Conservation (phyloP, 257 asterid species). For the Nicotiana noctiflora region DNA sequence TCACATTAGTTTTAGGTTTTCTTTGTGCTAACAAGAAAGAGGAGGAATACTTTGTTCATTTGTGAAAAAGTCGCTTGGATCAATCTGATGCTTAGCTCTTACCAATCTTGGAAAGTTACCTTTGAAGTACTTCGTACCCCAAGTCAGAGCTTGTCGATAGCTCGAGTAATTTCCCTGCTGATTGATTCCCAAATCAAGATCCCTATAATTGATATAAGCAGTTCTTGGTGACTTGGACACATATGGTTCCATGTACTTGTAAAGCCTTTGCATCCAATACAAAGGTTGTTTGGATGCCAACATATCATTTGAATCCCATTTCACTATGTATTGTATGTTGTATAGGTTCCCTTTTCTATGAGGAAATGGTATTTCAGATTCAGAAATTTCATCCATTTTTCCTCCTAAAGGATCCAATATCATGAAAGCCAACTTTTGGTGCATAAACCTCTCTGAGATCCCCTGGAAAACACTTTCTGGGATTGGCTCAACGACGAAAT, state of each 20-base stretch:
- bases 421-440: slow-evolving; percentile 12
- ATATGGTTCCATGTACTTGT: slow-evolving; percentile 19
- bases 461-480: slow-evolving; percentile 12
- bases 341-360: slow-evolving; percentile 24
- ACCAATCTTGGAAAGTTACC: slow-evolving; percentile 17
- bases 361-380: slow-evolving; percentile 20
- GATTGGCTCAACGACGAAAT: slow-evolving; percentile 18
- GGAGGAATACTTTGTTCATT: slow-evolving; percentile 26
- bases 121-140: slow-evolving; percentile 23
- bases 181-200: slow-evolving; percentile 23
- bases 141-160: slow-evolving; percentile 13
- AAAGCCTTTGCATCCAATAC: slow-evolving; percentile 8
- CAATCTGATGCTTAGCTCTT: slow-evolving; percentile 16
- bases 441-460: slow-evolving; percentile 12
- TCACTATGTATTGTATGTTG: slow-evolving; percentile 22
- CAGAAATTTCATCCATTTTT: slow-evolving; percentile 15
- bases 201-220: slow-evolving; percentile 25
- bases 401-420: slow-evolving; percentile 29
- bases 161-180: background rate
- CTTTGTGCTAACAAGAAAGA: background rate
- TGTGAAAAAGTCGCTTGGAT: slow-evolving; percentile 21
- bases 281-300: background rate
- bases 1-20: background rate
- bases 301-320: slow-evolving; percentile 12
- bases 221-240: slow-evolving; percentile 16